Conservation (phyloP, 768 basidiomycete genomes). For the Inosperma sp. region DNA sequence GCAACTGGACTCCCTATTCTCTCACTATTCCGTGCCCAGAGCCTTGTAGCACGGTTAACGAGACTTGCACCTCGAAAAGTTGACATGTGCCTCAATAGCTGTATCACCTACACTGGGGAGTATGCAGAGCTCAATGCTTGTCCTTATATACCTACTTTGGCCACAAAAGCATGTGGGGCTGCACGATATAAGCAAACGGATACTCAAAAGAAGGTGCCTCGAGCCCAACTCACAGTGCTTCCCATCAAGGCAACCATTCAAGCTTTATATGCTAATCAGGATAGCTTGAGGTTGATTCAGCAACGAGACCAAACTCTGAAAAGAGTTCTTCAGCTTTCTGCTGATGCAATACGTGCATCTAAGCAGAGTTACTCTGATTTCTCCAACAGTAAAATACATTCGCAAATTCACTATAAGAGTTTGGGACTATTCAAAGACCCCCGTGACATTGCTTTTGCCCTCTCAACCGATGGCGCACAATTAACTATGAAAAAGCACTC, state of each 20-base stretch:
- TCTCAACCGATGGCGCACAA: conserved; percentile 30
- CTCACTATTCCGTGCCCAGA: conserved; percentile 3
- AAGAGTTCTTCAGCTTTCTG: conserved; percentile 18
- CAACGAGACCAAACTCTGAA: conserved; percentile 22
- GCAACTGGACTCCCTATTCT: conserved; percentile 1
- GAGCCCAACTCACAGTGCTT: conserved; percentile 22
- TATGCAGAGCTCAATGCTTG: conserved; percentile 12
- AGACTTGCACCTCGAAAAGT: conserved; percentile 15
- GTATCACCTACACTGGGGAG: conserved; percentile 26
- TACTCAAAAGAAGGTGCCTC: conserved; percentile 10
- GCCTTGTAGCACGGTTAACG: conserved; percentile 14
- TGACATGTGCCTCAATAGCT: conserved; percentile 24
- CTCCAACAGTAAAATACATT: conserved; percentile 19
- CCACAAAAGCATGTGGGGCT: conserved; percentile 14
- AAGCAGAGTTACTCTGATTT: conserved; percentile 23
- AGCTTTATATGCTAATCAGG: conserved; percentile 27
- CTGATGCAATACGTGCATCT: conserved; percentile 3
- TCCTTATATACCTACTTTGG: conserved; percentile 12
- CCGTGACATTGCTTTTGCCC: conserved; percentile 22
- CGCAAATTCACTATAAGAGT: conserved; percentile 15
- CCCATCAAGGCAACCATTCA: conserved; percentile 23
- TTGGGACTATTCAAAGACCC: conserved; percentile 22
- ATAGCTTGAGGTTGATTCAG: conserved; percentile 19
- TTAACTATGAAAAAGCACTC: conserved; percentile 34
- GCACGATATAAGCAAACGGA: conserved; percentile 12